These are phyloP conservation scores for Triangularia verruculosa DNA, from an alignment of 2,329 filamentous ascomycete genomes.

Conservation along the genomic window DNA sequence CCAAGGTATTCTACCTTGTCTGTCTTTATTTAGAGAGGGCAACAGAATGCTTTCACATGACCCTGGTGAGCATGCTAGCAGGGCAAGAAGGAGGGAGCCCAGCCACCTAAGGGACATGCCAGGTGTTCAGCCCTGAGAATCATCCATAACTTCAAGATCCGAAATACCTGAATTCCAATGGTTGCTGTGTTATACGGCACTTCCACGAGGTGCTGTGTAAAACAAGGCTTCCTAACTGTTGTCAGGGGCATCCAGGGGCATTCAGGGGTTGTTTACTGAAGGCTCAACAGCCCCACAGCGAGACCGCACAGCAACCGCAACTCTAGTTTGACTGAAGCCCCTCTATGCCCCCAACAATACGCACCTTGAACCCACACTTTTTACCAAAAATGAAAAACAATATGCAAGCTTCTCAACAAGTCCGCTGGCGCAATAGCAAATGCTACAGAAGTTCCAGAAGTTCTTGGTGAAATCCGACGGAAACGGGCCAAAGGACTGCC, in stretches of 20 bases:
- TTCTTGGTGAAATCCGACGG: not conserved
- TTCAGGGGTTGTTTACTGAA: not conserved
- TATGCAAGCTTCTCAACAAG: not conserved
- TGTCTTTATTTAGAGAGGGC: too few species aligned
- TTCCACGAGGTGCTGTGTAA: too few species aligned
- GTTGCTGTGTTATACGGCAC: too few species aligned
- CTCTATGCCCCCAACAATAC: not conserved
- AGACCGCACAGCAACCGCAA: not conserved
- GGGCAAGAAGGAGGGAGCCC: too few species aligned
- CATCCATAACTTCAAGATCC: too few species aligned
- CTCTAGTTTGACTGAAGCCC: not conserved
- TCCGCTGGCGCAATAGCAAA: not conserved
- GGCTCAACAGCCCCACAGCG: not conserved
- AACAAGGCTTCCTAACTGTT: too few species aligned
- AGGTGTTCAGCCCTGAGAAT: too few species aligned
- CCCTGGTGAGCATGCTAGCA: too few species aligned
- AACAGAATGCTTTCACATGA: too few species aligned
- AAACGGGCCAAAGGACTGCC: not conserved
- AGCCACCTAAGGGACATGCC: too few species aligned
- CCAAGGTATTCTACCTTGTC: too few species aligned
- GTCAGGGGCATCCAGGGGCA: not conserved
- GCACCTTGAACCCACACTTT: not conserved
- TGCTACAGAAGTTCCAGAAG: not conserved
- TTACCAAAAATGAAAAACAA: not conserved
- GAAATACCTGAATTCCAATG: too few species aligned